These are phyloP conservation scores for Rhodosporidiobolus sp. DNA, from an alignment of 768 basidiomycete species.

Conservation along the genomic window DNA sequence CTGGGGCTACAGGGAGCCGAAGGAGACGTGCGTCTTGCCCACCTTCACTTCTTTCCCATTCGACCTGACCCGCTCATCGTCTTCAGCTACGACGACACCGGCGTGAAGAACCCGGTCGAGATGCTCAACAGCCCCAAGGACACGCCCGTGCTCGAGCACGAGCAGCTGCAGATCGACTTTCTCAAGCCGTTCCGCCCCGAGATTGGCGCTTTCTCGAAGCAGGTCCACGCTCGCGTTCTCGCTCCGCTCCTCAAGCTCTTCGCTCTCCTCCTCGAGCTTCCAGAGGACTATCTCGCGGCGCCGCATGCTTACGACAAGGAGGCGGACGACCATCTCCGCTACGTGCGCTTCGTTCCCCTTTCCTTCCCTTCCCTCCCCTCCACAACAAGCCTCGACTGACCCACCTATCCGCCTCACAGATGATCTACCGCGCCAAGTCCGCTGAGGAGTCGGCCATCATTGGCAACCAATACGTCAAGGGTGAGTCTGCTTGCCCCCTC, in stretches of 20 bases:
- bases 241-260: slow-evolving; percentile 6
- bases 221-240: slow-evolving; percentile 2
- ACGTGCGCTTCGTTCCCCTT: background rate
- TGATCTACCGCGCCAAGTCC: background rate
- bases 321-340: background rate
- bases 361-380: background rate
- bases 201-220: slow-evolving; percentile 18
- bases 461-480: background rate
- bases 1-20: slow-evolving; percentile 50
- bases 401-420: background rate
- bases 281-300: background rate
- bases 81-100: slow-evolving; percentile 43
- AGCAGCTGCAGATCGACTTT: slow-evolving; percentile 27
- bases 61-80: too few relatives aligned
- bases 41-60: too few relatives aligned
- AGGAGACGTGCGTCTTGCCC: slow-evolving; percentile 41
- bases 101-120: slow-evolving; percentile 51
- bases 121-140: slow-evolving; percentile 51
- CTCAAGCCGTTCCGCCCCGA: slow-evolving; percentile 33
- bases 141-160: slow-evolving; percentile 44
- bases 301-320: slow-evolving; percentile 4
- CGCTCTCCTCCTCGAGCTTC: slow-evolving; percentile 1
- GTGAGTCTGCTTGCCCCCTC: background rate
- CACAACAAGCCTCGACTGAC: too few relatives aligned
- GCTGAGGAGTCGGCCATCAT: background rate